A percentile compares a stretch with the other conserved stretches of the same genome.
These are phyloP conservation scores for Penicillium paradoxum DNA, from an alignment of 495 filamentous ascomycete species.

Conservation along the genomic window DNA sequence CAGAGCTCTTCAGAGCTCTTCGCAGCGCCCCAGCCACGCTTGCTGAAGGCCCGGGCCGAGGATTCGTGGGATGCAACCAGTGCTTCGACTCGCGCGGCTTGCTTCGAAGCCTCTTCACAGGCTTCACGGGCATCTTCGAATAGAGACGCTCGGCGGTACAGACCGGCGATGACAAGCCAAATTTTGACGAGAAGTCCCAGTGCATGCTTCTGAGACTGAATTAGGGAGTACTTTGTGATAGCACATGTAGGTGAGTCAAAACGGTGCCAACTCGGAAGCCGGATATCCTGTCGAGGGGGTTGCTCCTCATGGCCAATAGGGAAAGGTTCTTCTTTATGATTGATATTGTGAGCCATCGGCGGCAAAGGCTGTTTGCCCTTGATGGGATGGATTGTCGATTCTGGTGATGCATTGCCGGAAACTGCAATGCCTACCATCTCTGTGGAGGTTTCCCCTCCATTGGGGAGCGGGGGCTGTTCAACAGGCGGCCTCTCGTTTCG, in stretches of 20 bases:
- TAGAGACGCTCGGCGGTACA: conserved; percentile 79
- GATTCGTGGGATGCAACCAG: conserved; percentile 40
- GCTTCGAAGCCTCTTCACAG: conserved; percentile 71
- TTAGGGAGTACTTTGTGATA: conserved; percentile 33
- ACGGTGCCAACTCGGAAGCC: conserved; percentile 42
- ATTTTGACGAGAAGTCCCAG: conserved; percentile 64
- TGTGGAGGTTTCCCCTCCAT: conserved; percentile 14
- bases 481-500: conserved; percentile 16
- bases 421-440: conserved; percentile 43
- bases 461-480: conserved; percentile 16
- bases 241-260: conserved; percentile 42
- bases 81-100: conserved; percentile 49
- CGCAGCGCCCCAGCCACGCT: conserved; percentile 66
- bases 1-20: conserved; percentile 75
- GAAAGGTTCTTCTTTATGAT: conserved; percentile 35
- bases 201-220: conserved; percentile 50
- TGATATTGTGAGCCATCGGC: conserved; percentile 48
- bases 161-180: conserved; percentile 82
- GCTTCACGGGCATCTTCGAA: conserved; percentile 73
- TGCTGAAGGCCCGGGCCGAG: conserved; percentile 48
- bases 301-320: conserved; percentile 45
- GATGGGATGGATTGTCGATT: conserved; percentile 16
- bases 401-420: conserved; percentile 24
- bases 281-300: conserved; percentile 48
- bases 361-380: conserved; percentile 39